These are phyloP conservation scores for Hypericum androsaemum DNA, from an alignment of 345 rosid species.

Conservation along the genomic window DNA sequence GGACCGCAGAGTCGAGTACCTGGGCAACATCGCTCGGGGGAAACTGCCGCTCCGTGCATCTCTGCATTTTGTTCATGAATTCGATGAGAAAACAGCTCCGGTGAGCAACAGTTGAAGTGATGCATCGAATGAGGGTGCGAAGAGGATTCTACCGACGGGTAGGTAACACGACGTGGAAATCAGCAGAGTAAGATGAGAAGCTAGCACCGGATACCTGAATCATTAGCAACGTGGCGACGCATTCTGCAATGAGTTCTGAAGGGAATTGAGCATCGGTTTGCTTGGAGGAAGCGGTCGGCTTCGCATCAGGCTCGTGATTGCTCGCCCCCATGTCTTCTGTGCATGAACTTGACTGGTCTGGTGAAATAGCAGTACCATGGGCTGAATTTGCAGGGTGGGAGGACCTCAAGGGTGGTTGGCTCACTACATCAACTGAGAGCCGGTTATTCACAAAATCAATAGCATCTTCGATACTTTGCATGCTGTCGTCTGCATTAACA, in stretches of 20 bases:
- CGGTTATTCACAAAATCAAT: conserved; percentile 55
- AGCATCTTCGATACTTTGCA: conserved; percentile 46
- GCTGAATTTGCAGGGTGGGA: conserved; percentile 23
- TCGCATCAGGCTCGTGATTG: conserved; percentile 23
- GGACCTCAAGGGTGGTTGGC: conserved; percentile 9
- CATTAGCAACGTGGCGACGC: conserved; percentile 67
- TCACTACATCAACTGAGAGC: conserved; percentile 32
- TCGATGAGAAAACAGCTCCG: not conserved
- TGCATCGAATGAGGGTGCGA: too few relatives aligned
- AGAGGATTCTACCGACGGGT: not conserved
- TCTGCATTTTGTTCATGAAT: conserved; percentile 36
- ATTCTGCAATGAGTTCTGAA: conserved; percentile 49
- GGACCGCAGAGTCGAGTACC: conserved; percentile 66
- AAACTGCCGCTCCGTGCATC: conserved; percentile 71
- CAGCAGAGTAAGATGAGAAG: not conserved
- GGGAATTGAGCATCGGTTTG: conserved; percentile 42
- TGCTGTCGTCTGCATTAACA: conserved; percentile 26
- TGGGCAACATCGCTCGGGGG: conserved; percentile 73
- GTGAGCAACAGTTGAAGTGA: too few relatives aligned
- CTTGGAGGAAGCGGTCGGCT: conserved; percentile 20
- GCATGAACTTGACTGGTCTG: conserved; percentile 28
- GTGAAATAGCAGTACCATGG: conserved; percentile 22
- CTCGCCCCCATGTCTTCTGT: conserved; percentile 23
- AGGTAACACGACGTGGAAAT: not conserved
- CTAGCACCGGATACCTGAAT: conserved; percentile 46